phyloP scores from a whole-genome alignment of 208 protist species.

The Lotmaria passim region DNA sequence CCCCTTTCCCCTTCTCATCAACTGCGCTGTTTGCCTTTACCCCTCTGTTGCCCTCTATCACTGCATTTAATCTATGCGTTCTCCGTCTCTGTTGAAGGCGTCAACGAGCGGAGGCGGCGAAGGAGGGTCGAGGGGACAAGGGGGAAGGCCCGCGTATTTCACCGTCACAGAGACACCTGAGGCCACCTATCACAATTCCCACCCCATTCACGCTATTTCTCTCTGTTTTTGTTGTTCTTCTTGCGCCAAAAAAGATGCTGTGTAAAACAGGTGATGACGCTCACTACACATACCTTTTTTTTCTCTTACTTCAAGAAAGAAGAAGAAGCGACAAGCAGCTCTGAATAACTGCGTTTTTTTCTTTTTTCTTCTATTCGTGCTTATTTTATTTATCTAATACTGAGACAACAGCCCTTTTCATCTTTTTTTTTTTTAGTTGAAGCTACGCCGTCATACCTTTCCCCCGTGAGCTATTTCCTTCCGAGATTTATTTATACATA shows the following conservation, averaged over 20 bases:
- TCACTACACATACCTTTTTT: no score
- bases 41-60: no score
- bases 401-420: no score
- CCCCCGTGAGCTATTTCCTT: neutral
- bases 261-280: no score
- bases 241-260: neutral
- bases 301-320: neutral
- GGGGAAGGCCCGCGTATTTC: conserved; percentile 1
- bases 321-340: neutral
- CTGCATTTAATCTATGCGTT: no score
- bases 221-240: neutral
- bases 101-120: neutral
- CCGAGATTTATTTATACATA: neutral
- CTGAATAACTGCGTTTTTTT: neutral
- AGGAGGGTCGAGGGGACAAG: neutral
- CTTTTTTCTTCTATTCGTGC: neutral
- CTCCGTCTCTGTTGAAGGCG: neutral
- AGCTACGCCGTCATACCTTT: no score
- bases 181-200: conserved; percentile 15
- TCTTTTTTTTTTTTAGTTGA: neutral
- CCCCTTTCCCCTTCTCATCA: neutral
- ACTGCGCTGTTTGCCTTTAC: neutral
- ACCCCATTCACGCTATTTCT: conserved; percentile 5
- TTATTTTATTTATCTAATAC: neutral
- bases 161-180: conserved; percentile 11